These are phyloP conservation scores for Trypanosoma mega DNA, from an alignment of 208 protist species.

Conservation along the genomic window DNA sequence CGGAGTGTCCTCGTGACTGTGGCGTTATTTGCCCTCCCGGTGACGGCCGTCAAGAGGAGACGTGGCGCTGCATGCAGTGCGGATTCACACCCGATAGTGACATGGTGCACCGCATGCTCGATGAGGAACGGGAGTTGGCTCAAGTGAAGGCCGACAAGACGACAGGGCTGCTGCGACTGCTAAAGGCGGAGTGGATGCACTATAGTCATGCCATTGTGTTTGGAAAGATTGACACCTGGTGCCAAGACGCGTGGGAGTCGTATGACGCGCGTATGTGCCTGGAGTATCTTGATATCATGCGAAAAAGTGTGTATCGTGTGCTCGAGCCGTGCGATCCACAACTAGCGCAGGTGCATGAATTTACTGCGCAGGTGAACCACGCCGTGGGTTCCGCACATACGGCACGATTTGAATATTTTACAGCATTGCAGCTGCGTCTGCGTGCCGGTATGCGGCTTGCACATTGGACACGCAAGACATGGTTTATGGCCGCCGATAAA, in stretches of 20 bases:
- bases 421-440: conserved; percentile 25
- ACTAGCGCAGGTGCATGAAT: conserved; percentile 32
- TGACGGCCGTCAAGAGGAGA: conserved; percentile 1
- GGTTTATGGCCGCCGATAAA: conserved; percentile 37
- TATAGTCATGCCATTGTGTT: conserved; percentile 35
- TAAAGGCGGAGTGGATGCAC: conserved; percentile 17
- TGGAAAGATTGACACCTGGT: conserved; percentile 31
- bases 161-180: conserved; percentile 24
- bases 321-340: conserved; percentile 28
- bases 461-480: conserved; percentile 32
- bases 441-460: conserved; percentile 23
- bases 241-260: conserved; percentile 26
- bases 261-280: conserved; percentile 24
- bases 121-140: conserved; percentile 20
- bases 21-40: conserved; percentile 31
- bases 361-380: conserved; percentile 35
- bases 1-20: conserved; percentile 19
- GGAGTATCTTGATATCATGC: conserved; percentile 28
- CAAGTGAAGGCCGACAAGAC: conserved; percentile 33
- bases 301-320: conserved; percentile 26
- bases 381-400: conserved; percentile 32
- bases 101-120: conserved; percentile 8
- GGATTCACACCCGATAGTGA: conserved; percentile 16
- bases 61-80: conserved; percentile 35
- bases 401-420: conserved; percentile 28